phyloP scores from a whole-genome alignment of 1,284 basidiomycete species.

The Heterobasidion annosum region DNA sequence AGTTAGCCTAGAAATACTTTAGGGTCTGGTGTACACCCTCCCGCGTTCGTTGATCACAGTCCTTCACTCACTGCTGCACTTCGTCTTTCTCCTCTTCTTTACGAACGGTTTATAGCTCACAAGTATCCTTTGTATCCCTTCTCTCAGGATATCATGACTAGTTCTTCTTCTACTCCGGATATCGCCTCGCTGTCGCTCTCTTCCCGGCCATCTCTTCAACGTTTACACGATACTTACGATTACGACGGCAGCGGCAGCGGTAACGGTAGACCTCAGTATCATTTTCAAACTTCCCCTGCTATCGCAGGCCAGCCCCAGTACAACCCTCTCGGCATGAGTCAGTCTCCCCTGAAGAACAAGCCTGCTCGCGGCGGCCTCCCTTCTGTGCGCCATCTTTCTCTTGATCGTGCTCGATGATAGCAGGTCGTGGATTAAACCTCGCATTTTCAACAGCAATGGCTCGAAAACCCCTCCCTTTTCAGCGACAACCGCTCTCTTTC shows the following conservation, averaged over 20 bases:
- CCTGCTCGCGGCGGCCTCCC: constrained; percentile 58
- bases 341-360: constrained; percentile 69
- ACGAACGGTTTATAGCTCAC: constrained; percentile 1
- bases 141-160: constrained; percentile 50
- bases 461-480: constrained; percentile 43
- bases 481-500: constrained; percentile 71
- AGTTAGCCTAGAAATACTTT: neutral
- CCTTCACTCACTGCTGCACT: neutral
- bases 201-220: constrained; percentile 53
- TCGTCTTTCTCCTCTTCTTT: constrained; percentile 1
- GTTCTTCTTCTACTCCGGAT: constrained; percentile 59
- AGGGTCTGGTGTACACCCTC: neutral
- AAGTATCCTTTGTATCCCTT: constrained; percentile 1
- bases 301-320: constrained; percentile 58
- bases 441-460: constrained; percentile 56
- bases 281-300: constrained; percentile 59
- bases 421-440: constrained; percentile 10
- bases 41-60: neutral
- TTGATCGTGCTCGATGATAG: constrained; percentile 5
- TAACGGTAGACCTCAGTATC: constrained; percentile 50
- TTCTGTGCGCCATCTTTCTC: constrained; percentile 36
- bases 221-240: constrained; percentile 79
- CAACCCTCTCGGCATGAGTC: constrained; percentile 49
- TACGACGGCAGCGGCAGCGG: constrained; percentile 50
- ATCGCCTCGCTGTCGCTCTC: constrained; percentile 66